Conservation (phyloP, 108 stramenopile genomes). For the Cyclotella choctawhatcheeana region DNA sequence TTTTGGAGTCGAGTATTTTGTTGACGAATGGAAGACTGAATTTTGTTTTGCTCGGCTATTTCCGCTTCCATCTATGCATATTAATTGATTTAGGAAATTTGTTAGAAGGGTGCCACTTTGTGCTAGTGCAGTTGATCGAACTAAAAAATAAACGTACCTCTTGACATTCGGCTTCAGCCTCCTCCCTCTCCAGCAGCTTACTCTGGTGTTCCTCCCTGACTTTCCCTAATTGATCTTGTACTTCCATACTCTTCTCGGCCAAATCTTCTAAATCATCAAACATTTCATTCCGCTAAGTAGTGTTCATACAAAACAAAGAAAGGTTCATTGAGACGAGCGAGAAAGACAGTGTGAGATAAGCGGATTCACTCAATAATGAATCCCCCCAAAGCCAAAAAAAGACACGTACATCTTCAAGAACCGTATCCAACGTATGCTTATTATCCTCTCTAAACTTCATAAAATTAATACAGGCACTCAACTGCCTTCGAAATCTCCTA, state of each 20-base stretch:
- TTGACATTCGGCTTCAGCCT: conserved; percentile 74
- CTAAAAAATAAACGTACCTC: conserved; percentile 36
- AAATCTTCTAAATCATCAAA: conserved; percentile 70
- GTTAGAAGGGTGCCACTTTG: background rate
- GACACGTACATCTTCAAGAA: conserved; percentile 37
- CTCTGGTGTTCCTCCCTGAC: conserved; percentile 40
- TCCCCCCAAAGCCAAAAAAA: too few species aligned
- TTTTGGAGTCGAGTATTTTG: conserved; percentile 79
- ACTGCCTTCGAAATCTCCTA: conserved; percentile 84
- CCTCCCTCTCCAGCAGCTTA: conserved; percentile 59
- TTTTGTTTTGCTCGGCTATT: conserved; percentile 82
- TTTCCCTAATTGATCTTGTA: conserved; percentile 57
- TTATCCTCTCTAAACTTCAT: conserved; percentile 93
- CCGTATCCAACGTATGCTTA: conserved; percentile 68
- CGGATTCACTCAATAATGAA: too few species aligned
- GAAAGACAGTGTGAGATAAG: too few species aligned
- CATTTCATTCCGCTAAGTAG: conserved; percentile 56
- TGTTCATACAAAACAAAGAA: background rate
- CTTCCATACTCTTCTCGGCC: conserved; percentile 60
- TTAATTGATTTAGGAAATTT: background rate
- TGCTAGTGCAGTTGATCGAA: background rate
- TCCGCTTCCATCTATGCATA: conserved; percentile 64
- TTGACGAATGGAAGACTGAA: conserved; percentile 79
- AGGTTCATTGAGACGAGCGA: too few species aligned
- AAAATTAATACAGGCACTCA: conserved; percentile 95